Percentiles rank a stretch among this genome's conserved stretches.
phyloP scores from a whole-genome alignment of 2,329 filamentous ascomycete species.

The Aspergillus alliaceus region DNA sequence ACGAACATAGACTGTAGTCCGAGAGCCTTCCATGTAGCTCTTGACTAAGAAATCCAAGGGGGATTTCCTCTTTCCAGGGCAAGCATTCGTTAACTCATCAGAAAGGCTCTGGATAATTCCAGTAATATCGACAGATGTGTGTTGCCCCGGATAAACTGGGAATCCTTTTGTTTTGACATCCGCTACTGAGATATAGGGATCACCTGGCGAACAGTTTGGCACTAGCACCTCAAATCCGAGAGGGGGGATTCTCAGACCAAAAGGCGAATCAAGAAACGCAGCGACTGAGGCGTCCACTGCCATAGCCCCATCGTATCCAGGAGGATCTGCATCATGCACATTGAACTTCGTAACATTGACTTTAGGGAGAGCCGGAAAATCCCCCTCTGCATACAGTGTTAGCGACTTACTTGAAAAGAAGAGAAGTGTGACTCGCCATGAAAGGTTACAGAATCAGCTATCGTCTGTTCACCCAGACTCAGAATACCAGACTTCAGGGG shows the following conservation, averaged over 20 bases:
- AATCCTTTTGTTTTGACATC: constrained; percentile 69
- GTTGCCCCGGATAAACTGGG: constrained; percentile 65
- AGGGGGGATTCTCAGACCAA: constrained; percentile 73
- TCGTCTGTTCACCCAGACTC: constrained; percentile 71
- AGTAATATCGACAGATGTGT: constrained; percentile 68
- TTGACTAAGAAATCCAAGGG: constrained; percentile 81
- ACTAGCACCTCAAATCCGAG: constrained; percentile 84
- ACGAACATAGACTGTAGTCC: constrained; percentile 78
- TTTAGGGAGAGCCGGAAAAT: constrained; percentile 75
- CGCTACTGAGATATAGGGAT: constrained; percentile 76
- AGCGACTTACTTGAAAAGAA: constrained; percentile 27
- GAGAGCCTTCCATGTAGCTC: constrained; percentile 76
- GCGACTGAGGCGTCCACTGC: constrained; percentile 74
- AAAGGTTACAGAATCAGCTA: constrained; percentile 75
- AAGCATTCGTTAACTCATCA: constrained; percentile 67
- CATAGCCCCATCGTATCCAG: constrained; percentile 64
- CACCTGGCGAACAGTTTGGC: constrained; percentile 70
- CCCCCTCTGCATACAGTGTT: constrained; percentile 42
- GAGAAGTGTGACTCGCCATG: constrained; percentile 66
- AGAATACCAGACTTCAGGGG: constrained; percentile 77
- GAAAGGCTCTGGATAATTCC: constrained; percentile 74
- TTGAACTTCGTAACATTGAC: constrained; percentile 81
- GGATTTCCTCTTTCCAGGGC: constrained; percentile 74
- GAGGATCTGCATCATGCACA: constrained; percentile 67
- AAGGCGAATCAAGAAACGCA: constrained; percentile 73